Base-by-base conservation (phyloP, 768 basidiomycete genomes). In the Cystobasidium ongulense region DNA sequence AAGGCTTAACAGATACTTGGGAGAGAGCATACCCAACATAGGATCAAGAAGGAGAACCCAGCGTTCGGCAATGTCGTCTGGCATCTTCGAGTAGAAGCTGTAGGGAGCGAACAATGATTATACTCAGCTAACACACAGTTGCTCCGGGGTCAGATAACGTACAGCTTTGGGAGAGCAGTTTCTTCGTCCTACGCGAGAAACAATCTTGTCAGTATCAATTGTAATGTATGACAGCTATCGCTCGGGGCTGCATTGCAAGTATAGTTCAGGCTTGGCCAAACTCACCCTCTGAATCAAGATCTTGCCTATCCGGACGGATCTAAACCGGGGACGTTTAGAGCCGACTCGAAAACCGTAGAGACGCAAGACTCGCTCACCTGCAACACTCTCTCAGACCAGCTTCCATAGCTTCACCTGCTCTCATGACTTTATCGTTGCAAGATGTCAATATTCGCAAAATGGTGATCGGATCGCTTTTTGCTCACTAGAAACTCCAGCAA, bases 401-500 rank as follows among this genome's bases (percentile, higher is more conserved):
- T 82, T 99, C 95, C 95, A 99, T 99, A 0, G 94, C 92, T 90
- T 95, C 92, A 76, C 95, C 95, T 8, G 92, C 92, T 18, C 95
- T 85, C 78, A 97, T 78, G 43, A 74, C 57, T 59, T 50, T 29
- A 59, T 94, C 95, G 97, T 98, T 0, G 93, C 18, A 8, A 18
- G 18, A 41, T 41, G n/a, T n/a, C n/a, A 41, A 41, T 41, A 92
- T 90, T 94, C 91, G 76, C 94, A 94, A 7, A 17, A 94, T 85
- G 78, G 96, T 77, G 75, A 79, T 76, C 3, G 57, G 29, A 29
- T 5, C 25, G 11, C 35, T 25, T 91, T 91, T n/a, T 92, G 85
- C 76, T 94, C 29, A 73, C 78, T 77, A 1, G 73, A 73, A 31
- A 78, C 77, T 27, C 77, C 77, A 41, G 76, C 78, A 54, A 78